These are phyloP conservation scores for Barnettozyma populi DNA, from an alignment of 805 yeast genomes.

Conservation along the genomic window DNA sequence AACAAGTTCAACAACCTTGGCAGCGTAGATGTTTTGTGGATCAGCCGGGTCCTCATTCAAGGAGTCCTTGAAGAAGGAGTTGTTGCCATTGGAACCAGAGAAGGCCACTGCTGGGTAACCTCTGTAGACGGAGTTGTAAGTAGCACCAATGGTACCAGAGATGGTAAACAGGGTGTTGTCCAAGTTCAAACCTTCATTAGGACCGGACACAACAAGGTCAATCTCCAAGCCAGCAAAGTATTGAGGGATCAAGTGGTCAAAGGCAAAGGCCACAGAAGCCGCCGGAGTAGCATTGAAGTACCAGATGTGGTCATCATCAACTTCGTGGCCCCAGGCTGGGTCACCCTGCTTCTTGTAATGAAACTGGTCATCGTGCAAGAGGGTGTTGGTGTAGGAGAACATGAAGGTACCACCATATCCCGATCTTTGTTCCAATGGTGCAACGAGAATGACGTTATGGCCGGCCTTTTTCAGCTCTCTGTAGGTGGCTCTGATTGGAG, in stretches of 20 bases:
- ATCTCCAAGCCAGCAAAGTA: slow-evolving; percentile 37
- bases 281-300: slow-evolving; percentile 55
- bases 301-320: slow-evolving; percentile 38
- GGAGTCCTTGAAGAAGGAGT: slow-evolving; percentile 38
- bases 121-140: slow-evolving; percentile 42
- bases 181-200: slow-evolving; percentile 46
- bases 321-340: slow-evolving; percentile 53
- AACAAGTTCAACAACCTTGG: slow-evolving; percentile 35
- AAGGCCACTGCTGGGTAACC: slow-evolving; percentile 46
- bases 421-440: slow-evolving; percentile 46
- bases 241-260: slow-evolving; percentile 42
- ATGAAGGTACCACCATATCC: slow-evolving; percentile 53
- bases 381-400: slow-evolving; percentile 34
- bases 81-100: slow-evolving; percentile 45
- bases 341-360: slow-evolving; percentile 41
- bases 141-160: slow-evolving; percentile 50
- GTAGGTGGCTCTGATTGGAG: slow-evolving; percentile 53
- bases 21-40: slow-evolving; percentile 41
- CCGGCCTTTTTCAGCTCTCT: slow-evolving; percentile 42
- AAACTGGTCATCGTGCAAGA: slow-evolving; percentile 43
- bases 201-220: slow-evolving; percentile 48
- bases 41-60: slow-evolving; percentile 36
- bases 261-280: slow-evolving; percentile 43
- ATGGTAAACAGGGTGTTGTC: slow-evolving; percentile 35
- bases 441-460: slow-evolving; percentile 43